Percentiles rank a stretch among this genome's conserved stretches.
These are phyloP conservation scores for Cadophora malorum DNA, from an alignment of 2,329 filamentous ascomycete species.

Conservation along the genomic window DNA sequence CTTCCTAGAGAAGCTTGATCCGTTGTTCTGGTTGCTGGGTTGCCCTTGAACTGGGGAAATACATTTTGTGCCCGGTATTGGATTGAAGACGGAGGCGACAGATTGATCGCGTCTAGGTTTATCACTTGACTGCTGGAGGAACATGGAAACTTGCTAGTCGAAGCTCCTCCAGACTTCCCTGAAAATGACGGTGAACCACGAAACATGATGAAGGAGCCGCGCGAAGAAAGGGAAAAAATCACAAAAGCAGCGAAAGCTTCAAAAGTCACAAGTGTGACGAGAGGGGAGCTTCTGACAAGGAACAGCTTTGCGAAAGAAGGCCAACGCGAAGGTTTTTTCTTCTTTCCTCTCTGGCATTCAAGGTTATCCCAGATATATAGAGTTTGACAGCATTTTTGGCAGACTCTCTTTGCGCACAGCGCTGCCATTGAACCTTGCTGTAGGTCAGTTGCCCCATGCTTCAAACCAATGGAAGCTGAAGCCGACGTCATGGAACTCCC, in stretches of 20 bases:
- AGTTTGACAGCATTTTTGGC: not conserved
- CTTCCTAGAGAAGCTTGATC: slow-evolving; percentile 3
- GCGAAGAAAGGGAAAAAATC: not conserved
- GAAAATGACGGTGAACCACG: not conserved
- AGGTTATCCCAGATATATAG: not conserved
- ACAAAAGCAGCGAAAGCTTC: not conserved
- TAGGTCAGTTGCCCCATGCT: not conserved
- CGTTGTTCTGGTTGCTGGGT: not conserved
- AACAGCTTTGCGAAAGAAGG: slow-evolving; percentile 2
- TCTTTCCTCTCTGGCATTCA: not conserved
- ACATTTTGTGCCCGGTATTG: not conserved
- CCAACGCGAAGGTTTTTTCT: not conserved
- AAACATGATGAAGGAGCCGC: not conserved
- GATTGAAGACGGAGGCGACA: not conserved
- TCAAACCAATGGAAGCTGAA: not conserved
- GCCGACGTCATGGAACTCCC: not conserved
- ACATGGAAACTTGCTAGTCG: not conserved
- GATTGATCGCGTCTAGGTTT: not conserved
- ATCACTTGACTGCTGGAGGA: not conserved
- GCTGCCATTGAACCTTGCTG: not conserved
- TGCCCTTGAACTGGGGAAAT: not conserved
- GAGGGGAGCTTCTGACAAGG: slow-evolving; percentile 3
- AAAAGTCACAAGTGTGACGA: not conserved
- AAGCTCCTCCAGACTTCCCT: not conserved
- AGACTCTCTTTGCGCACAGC: not conserved